Evolutionary conservation across 306 rosid species (phyloP).

Genomic region (Acacia crassicarpa): DNA sequence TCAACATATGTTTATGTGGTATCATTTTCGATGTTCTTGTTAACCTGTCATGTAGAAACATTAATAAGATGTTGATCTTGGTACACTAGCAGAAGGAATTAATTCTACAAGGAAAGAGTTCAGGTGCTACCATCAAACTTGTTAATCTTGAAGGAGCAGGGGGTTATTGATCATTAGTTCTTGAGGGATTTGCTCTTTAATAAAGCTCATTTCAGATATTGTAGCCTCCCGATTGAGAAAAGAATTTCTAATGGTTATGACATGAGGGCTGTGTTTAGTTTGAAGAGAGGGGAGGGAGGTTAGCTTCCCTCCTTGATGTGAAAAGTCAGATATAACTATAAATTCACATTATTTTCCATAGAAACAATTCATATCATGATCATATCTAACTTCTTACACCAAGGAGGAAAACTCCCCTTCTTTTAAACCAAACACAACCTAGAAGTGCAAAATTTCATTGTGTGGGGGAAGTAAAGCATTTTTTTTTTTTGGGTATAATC

Average conservation of each 20-base stretch:
- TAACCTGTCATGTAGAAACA: slow-evolving; percentile 31
- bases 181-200: slow-evolving; percentile 89
- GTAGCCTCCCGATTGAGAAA: slow-evolving; percentile 11
- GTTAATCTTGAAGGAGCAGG: slow-evolving; percentile 72
- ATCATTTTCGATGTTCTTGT: not conserved
- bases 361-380: no score
- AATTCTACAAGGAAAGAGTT: slow-evolving; percentile 26
- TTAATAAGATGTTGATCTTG: slow-evolving; percentile 64
- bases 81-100: slow-evolving; percentile 69
- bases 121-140: slow-evolving; percentile 53
- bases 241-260: not conserved
- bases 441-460: not conserved
- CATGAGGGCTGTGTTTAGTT: not conserved
- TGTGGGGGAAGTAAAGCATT: no score
- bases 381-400: no score
- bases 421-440: no score
- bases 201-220: slow-evolving; percentile 62
- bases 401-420: no score
- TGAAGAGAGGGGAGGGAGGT: no score
- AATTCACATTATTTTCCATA: no score
- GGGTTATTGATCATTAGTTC: slow-evolving; percentile 80
- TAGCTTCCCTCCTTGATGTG: no score
- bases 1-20: not conserved
- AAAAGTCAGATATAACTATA: no score
- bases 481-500: no score